Evolutionary conservation across 1,284 basidiomycete species (phyloP), one percentile per base, ranked within the genome.

Genomic region (Ceratobasidium sp.): DNA sequence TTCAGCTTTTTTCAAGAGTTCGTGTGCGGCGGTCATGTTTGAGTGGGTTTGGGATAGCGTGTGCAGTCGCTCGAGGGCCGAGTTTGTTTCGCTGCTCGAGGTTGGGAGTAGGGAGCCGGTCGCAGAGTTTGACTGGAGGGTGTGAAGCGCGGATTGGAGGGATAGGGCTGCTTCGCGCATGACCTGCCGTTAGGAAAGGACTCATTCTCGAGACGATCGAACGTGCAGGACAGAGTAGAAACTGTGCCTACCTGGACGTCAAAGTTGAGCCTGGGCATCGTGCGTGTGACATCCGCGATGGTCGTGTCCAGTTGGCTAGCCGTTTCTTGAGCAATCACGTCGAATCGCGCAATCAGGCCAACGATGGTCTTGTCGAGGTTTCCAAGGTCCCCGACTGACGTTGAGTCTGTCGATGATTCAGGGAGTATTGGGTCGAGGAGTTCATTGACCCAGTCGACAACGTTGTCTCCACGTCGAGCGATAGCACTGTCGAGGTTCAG

Each of bases 91-190:
- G 22, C 68, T 62, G 1, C 83, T 85, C 12, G 85, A 77, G 0
- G 83, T 82, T 25, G 81, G 79, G 20, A 69, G 70, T 3, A 62
- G 69, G 17, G 57, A 40, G 29, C 38, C 55, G n/a, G 69, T 69
- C 3, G 65, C 69, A 57, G 80, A 80, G 70, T 85, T 82, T 56
- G 75, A 73, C 69, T 81, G 79, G 17, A 92, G 86, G 34, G 82
- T 82, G 17, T 83, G 79, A 17, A 96, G 80, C 6, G 86, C 80
- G 25, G 79, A 80, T 73, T 91, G 89, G 20, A 97, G 82, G 1
- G 90, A 85, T 13, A 91, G 79, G 0, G 94, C 93, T 40, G 89
- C 88, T 76, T 97, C 95, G 55, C 92, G 89, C 87, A 97, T 95
- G 79, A 96, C 64, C 64, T 67, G 20, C 29, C 22, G 17, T 38